These are phyloP conservation scores for Vigna angularis DNA, from an alignment of 306 rosid genomes.

Conservation along the genomic window DNA sequence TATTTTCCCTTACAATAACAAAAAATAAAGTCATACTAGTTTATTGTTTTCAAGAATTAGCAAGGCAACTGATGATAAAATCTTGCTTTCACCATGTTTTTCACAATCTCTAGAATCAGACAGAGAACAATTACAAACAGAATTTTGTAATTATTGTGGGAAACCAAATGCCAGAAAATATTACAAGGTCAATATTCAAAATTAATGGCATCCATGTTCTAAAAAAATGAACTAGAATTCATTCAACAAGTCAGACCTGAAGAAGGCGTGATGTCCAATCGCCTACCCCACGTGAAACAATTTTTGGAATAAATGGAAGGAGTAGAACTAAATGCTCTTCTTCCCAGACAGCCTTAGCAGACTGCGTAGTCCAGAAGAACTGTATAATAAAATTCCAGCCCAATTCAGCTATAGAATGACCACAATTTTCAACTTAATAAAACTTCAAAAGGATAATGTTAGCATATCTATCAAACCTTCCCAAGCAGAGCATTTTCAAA, in stretches of 20 bases:
- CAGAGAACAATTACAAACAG: background rate
- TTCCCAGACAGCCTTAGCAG: conserved; percentile 64
- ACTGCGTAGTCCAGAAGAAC: conserved; percentile 51
- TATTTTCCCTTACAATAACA: background rate
- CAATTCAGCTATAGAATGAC: conserved; percentile 16
- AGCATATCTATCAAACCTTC: conserved; percentile 65
- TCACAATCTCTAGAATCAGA: background rate
- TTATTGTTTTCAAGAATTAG: background rate
- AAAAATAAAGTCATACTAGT: background rate
- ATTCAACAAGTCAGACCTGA: conserved; percentile 62
- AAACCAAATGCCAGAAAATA: background rate
- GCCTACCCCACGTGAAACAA: conserved; percentile 56
- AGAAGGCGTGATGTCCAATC: conserved; percentile 78
- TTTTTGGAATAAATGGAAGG: conserved; percentile 82
- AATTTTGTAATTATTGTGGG: background rate
- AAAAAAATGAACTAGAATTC: conserved; percentile 25
- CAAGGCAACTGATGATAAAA: background rate
- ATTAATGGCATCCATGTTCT: background rate
- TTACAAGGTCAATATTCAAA: conserved; percentile 18
- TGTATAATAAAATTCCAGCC: conserved; percentile 47
- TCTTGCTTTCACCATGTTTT: background rate
- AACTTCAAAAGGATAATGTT: conserved; percentile 21
- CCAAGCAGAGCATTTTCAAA: conserved; percentile 72
- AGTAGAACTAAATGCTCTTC: conserved; percentile 64
- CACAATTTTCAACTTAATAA: conserved; percentile 29